A percentile compares a stretch with the other conserved stretches of the same genome.
phyloP scores from a whole-genome alignment of 2,329 filamentous ascomycete genomes.

The Juglanconis sp. region DNA sequence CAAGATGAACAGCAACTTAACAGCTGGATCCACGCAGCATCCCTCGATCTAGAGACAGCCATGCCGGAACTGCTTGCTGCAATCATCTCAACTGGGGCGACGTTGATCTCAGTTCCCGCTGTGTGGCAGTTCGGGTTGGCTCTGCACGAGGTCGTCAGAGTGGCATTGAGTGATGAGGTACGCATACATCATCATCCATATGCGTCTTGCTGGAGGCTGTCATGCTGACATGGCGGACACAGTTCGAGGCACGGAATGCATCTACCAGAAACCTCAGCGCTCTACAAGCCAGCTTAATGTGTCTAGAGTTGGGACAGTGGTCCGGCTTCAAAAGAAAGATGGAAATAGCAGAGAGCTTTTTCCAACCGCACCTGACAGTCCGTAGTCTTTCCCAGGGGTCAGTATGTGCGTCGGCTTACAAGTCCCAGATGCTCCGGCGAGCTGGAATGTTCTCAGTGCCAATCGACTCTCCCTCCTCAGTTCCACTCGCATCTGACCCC shows the following conservation, averaged over 20 bases:
- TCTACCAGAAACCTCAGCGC: slow-evolving; percentile 49
- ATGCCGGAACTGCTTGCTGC: slow-evolving; percentile 25
- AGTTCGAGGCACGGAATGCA: slow-evolving; percentile 48
- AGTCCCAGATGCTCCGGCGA: slow-evolving; percentile 46
- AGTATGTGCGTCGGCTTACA: slow-evolving; percentile 8
- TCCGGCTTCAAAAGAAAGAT: slow-evolving; percentile 57
- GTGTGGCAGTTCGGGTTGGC: slow-evolving; percentile 29
- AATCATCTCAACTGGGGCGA: slow-evolving; percentile 24
- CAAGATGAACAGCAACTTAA: slow-evolving; percentile 27
- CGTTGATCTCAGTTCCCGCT: slow-evolving; percentile 25
- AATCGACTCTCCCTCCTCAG: slow-evolving; percentile 19
- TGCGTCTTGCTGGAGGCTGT: slow-evolving; percentile 24
- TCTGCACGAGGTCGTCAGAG: slow-evolving; percentile 43
- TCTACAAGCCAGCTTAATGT: slow-evolving; percentile 47
- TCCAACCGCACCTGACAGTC: slow-evolving; percentile 48
- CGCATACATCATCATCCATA: neutral
- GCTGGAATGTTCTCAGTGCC: slow-evolving; percentile 30
- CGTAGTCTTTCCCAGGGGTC: neutral
- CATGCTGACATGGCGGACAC: slow-evolving; percentile 10
- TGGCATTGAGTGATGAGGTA: slow-evolving; percentile 27
- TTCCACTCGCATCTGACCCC: slow-evolving; percentile 22
- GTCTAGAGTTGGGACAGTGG: slow-evolving; percentile 54
- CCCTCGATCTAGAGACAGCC: slow-evolving; percentile 24
- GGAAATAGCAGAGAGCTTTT: slow-evolving; percentile 57
- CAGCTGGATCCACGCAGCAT: slow-evolving; percentile 25